Base-by-base conservation (phyloP, 1,284 basidiomycete genomes). In the Ustilago sp. region DNA sequence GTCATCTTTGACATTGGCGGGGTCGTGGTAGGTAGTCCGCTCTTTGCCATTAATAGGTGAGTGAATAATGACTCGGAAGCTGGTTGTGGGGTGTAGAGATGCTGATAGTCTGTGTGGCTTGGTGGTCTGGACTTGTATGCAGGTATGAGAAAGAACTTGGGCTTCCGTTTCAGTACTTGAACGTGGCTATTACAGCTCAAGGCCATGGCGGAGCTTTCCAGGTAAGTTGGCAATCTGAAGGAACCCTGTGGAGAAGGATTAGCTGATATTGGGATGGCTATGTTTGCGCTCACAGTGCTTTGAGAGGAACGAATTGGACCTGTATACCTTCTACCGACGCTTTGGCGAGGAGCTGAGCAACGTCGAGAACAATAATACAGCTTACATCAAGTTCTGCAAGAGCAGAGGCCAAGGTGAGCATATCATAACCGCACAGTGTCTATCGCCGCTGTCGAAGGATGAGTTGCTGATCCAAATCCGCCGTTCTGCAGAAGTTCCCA, bases 1-100 rank as follows among this genome's bases (percentile, higher is more conserved):
- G 59, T 77, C 61, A 82, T 86, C 54, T 85, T 86, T 45, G 86
- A 86, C 80, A 85, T 86, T 59, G 86, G 85, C 36, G 86, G 86
- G 9, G 86, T 86, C 15, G 84, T 86, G 48, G 80, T 85, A 7
- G 85, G 83, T 0, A 84, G 82, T 7, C 86, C 86, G 0, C 66
- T 86, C 9, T 80, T 75, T 11, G 86, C 81, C 11, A 83, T 86
- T 60, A 69, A 81, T 38, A 63, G 47, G 80, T 81, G 51, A 64
- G 80, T 9, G 2, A 2, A 23, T 13, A 17, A 39, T n/a, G 38
- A 32, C 36, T 5, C 3, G 23, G 19, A 9, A 38, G 19, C 5
- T 23, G 19, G 11, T 52, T 31, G 38, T n/a, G 48, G n/a, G 39
- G 41, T 28, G 15, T 31, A 1, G 43, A 35, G 15, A 3, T n/a